Evolutionary conservation across 805 yeast species (phyloP), one percentile per base, ranked within the genome.

Genomic region (Ogataea chonburiensis): DNA sequence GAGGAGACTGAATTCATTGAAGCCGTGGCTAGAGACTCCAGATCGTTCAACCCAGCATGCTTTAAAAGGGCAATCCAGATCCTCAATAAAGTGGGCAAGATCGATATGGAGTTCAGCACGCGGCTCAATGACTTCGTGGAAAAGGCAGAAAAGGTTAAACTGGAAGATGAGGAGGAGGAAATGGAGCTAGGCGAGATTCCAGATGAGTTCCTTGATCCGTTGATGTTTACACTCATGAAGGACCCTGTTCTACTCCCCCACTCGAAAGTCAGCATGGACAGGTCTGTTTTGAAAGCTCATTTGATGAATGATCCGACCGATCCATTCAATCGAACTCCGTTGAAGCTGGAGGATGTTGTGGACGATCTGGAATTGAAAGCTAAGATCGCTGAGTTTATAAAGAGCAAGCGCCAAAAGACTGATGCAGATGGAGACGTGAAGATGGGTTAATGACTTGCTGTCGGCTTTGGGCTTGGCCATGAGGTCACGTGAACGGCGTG

Each of bases 241-340:
- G 95, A 93, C 58, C 99, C 99, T 0, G 98, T 93, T 4, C 81
- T 75, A n/a, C 70, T 93, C 50, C 99, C 99, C 7, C 70, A 85
- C 7, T 86, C 96, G 1, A 82, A 77, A 46, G 77, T 89, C 13
- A 77, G 80, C 31, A 86, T 93, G 50, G 99, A 93, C 59, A 70
- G 94, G 56, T 74, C 93, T 23, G 93, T 97, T 2, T 85, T 93
- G 51, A 91, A 88, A 56, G 86, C 96, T 3, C 98, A 93, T 68
- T 67, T 93, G 41, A 72, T 93, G 59, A 86, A 91, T 65, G 98
- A 93, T 64, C 77, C 95, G 1, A 93, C 96, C 0, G 99, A 93
- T 66, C 99, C 99, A 13, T 93, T 93, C 67, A 93, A 91, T 62
- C 79, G 99, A 63, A 73, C 79, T 67, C 98, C 98, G 5, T 68